phyloP scores from a whole-genome alignment of 345 rosid genomes.

The Nasturtium officinale region DNA sequence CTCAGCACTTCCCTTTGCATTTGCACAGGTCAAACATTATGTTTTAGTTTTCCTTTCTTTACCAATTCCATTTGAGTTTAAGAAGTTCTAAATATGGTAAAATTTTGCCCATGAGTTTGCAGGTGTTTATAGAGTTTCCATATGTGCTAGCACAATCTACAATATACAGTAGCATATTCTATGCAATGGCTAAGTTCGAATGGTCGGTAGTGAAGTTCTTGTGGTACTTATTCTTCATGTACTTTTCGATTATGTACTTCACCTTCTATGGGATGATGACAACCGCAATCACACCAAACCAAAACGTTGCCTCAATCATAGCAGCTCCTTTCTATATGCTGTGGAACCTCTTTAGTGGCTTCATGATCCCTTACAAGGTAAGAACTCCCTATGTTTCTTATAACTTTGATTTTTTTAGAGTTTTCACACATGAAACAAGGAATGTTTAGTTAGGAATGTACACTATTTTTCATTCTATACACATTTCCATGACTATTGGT shows the following conservation, averaged over 20 bases:
- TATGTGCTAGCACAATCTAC: constrained; percentile 79
- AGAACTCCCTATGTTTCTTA: neutral
- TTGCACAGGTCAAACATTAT: constrained; percentile 72
- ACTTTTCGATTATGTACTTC: constrained; percentile 83
- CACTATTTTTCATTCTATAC: neutral
- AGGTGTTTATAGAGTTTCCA: constrained; percentile 94
- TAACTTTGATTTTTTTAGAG: too few relatives aligned
- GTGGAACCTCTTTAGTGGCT: constrained; percentile 99
- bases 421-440: too few relatives aligned
- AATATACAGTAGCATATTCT: constrained; percentile 77
- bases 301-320: constrained; percentile 83
- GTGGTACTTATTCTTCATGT: constrained; percentile 96
- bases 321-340: constrained; percentile 97
- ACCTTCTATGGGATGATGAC: constrained; percentile 99
- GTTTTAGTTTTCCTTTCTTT: neutral
- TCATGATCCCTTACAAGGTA: constrained; percentile 96
- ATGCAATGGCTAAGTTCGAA: constrained; percentile 86
- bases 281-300: constrained; percentile 94
- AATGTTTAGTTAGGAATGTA: neutral
- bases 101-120: constrained; percentile 22
- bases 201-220: constrained; percentile 81
- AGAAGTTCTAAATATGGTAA: neutral
- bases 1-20: constrained; percentile 87
- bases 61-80: neutral
- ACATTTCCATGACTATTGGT: neutral